Evolutionary conservation across 176 grass and related monocot species (phyloP), one percentile per base, ranked within the genome.

Genomic region (Cymbopogon citratus): DNA sequence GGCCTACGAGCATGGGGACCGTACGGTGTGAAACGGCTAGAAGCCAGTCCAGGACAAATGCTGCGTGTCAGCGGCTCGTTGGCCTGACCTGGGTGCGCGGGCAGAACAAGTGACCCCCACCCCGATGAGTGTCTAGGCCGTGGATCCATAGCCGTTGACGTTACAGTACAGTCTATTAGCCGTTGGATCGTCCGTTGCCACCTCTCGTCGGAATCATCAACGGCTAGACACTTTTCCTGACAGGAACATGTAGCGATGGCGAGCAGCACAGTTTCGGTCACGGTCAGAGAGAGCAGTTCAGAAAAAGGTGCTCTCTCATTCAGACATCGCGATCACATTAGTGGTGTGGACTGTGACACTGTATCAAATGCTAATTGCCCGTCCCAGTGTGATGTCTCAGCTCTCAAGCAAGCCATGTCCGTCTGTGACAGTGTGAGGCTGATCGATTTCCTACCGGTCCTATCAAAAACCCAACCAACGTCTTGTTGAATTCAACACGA

Each of bases 111-210:
- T 8, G 31, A 36, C 31, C 33, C 3, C 29, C 29, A 18, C 63
- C 1, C 61, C 61, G 10, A 1, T 3, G 15, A 14, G 12, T 3
- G 44, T 5, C 40, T 29, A 52, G 3, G 51, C 14, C 45, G 3
- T 14, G 12, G 14, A 70, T 77, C 76, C 72, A 66, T 71, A 81
- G 82, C 82, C 87, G 87, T 89, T 85, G 83, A 41, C 52, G 57
- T 2, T 52, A 36, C 68, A 40, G 10, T 70, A 41, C 38, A 24
- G 26, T 54, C 19, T 79, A 8, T 1, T 24, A 60, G 76, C 68
- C 84, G 76, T 65, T 80, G 56, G 25, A 48, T 27, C 2, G 38
- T 61, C 34, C 26, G 49, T 52, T 27, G 13, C 49, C 38, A 49
- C 64, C 64, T 36, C 19, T 59, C 13, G 73, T 8, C 28, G 36